phyloP scores from a whole-genome alignment of 208 protist species.

The Blechomonas ayalai region DNA sequence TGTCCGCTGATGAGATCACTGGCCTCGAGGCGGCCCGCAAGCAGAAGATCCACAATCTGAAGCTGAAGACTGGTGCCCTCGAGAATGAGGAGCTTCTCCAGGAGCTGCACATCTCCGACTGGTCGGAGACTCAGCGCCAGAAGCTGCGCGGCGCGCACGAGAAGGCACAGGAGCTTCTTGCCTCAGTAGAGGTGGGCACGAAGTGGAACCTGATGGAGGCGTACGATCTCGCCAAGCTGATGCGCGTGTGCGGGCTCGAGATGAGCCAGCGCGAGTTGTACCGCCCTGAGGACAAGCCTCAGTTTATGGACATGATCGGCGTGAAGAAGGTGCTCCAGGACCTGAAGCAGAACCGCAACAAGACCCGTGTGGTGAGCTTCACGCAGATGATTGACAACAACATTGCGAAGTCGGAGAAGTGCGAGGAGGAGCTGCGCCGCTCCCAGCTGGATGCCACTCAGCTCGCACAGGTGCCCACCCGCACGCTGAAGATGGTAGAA shows the following conservation, averaged over 20 bases:
- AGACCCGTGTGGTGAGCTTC: slow-evolving; percentile 74
- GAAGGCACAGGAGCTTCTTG: slow-evolving; percentile 65
- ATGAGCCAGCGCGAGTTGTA: slow-evolving; percentile 67
- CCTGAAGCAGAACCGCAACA: slow-evolving; percentile 74
- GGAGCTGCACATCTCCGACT: slow-evolving; percentile 81
- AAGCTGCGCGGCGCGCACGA: slow-evolving; percentile 67
- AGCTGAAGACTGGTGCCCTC: slow-evolving; percentile 75
- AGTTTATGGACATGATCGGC: slow-evolving; percentile 68
- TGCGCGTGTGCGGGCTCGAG: slow-evolving; percentile 56
- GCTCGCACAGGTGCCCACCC: slow-evolving; percentile 53
- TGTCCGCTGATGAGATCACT: slow-evolving; percentile 57
- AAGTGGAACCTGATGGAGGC: slow-evolving; percentile 80
- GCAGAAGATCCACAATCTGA: slow-evolving; percentile 85
- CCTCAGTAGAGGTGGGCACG: slow-evolving; percentile 63
- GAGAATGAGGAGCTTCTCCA: slow-evolving; percentile 79
- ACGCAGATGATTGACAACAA: slow-evolving; percentile 72
- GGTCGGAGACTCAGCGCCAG: slow-evolving; percentile 73
- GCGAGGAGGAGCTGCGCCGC: slow-evolving; percentile 58
- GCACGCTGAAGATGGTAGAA: slow-evolving; percentile 64
- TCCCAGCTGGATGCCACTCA: slow-evolving; percentile 66
- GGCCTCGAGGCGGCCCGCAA: slow-evolving; percentile 79
- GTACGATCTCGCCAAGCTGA: slow-evolving; percentile 79
- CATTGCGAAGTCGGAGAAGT: slow-evolving; percentile 76
- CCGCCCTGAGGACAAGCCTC: slow-evolving; percentile 70
- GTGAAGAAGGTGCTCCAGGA: slow-evolving; percentile 77